phyloP scores from a whole-genome alignment of 2,329 filamentous ascomycete species.

The Xylariaceae sp. region DNA sequence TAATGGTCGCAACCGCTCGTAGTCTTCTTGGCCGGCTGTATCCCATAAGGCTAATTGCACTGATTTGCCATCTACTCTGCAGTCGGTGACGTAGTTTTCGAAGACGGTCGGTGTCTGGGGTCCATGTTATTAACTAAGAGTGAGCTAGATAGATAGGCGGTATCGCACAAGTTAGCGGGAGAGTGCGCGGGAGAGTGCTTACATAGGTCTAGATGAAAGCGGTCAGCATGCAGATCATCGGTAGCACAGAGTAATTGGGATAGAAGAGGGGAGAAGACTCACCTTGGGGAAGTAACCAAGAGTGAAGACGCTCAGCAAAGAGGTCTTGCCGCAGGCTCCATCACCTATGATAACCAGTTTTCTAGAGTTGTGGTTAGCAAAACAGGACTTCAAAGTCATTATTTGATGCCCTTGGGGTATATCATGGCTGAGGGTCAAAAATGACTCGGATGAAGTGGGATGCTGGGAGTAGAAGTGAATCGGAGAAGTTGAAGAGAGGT shows the following conservation, averaged over 20 bases:
- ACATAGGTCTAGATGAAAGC: constrained; percentile 56
- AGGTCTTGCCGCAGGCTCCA: constrained; percentile 97
- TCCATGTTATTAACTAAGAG: constrained; percentile 16
- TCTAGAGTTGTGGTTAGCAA: constrained; percentile 23
- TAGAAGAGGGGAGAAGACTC: constrained; percentile 39
- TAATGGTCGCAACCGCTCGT: constrained; percentile 88
- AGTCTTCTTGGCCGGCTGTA: constrained; percentile 99
- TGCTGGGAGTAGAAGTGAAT: too few species aligned
- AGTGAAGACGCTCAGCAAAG: constrained; percentile 94
- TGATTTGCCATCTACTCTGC: constrained; percentile 96
- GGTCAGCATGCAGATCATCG: constrained; percentile 27
- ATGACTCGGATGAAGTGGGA: too few species aligned
- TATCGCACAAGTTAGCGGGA: not conserved
- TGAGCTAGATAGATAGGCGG: constrained; percentile 13
- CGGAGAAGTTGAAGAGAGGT: too few species aligned
- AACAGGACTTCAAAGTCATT: not conserved
- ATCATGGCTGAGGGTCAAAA: constrained; percentile 3
- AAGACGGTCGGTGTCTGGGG: constrained; percentile 88
- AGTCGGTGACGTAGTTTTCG: constrained; percentile 99
- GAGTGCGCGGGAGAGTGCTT: constrained; percentile 27
- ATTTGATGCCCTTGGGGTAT: constrained; percentile 1
- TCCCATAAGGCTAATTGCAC: constrained; percentile 98
- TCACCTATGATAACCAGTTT: constrained; percentile 36
- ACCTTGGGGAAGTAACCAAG: constrained; percentile 97
- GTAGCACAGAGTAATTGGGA: not conserved